Evolutionary conservation across 257 asterid species (phyloP), one percentile per base, ranked within the genome.

Genomic region (Solanum tarijense): DNA sequence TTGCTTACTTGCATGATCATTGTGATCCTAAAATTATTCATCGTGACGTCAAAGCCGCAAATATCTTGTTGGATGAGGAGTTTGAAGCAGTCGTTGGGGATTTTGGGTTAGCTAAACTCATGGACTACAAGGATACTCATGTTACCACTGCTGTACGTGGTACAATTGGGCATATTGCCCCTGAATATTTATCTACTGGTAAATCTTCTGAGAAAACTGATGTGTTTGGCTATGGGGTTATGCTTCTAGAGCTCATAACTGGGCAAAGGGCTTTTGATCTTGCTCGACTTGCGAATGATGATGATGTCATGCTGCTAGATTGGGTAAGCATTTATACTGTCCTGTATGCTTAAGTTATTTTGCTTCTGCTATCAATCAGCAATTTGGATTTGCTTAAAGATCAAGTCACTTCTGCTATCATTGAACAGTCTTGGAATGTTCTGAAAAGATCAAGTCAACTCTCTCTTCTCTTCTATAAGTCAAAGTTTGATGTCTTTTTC

Each of bases 41-140:
- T 79, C 95, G 95, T 68, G 95, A 94, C 85, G 94, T 94, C 81
- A 94, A 94, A 90, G 95, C 96, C 79, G 96, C 96, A 46, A 93
- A 93, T 46, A 91, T 93, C 88, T 90, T 93, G 89, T 88, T 93
- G 91, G 96, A 93, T 25, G 94, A 91, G 88, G 92, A 92, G 71
- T 93, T 91, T 79, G 94, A 92, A 91, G 96, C 96, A 55, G 95
- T 94, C 12, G 96, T 94, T 84, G 95, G 96, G 69, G 96, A 94
- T 84, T 94, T 94, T 16, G 95, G 96, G 83, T 87, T 94, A 89
- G 96, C 95, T 74, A 94, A 93, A 88, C 93, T 94, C 69, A 90
- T 94, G 94, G 93, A 94, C 91, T 90, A 92, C 89, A 91, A 92
- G 89, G 94, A 92, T 79, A 93, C 96, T 18, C 95, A 94, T 68